A percentile compares a stretch with the other conserved stretches of the same genome.
These are phyloP conservation scores for Delphinella strobiligena DNA, from an alignment of 2,329 filamentous ascomycete genomes.

Conservation along the genomic window DNA sequence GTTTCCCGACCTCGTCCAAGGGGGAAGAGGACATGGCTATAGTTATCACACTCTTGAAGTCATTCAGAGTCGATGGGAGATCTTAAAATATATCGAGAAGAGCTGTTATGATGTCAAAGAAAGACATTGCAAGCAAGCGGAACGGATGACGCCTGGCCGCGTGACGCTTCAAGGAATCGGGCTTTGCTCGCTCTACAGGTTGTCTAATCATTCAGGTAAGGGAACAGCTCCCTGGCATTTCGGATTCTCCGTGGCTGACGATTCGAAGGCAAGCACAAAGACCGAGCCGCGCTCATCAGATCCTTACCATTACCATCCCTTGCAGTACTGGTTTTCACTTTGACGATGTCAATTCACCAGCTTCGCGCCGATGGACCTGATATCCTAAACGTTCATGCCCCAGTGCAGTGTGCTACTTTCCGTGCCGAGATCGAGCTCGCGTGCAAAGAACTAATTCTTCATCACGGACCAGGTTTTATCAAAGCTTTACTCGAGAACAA, in stretches of 20 bases:
- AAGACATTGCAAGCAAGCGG: constrained; percentile 15
- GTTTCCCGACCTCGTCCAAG: constrained; percentile 15
- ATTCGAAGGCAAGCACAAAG: constrained; percentile 4
- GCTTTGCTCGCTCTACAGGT: constrained; percentile 19
- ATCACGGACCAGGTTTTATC: constrained; percentile 19
- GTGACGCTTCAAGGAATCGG: constrained; percentile 19
- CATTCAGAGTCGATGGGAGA: constrained; percentile 13
- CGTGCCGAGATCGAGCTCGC: constrained; percentile 22
- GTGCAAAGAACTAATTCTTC: constrained; percentile 20
- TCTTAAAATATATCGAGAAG: constrained; percentile 12
- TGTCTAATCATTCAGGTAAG: constrained; percentile 16
- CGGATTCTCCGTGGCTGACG: background rate
- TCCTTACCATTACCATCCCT: constrained; percentile 18
- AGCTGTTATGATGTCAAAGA: constrained; percentile 18
- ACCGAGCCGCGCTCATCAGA: constrained; percentile 14
- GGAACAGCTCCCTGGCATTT: background rate
- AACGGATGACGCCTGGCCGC: constrained; percentile 21
- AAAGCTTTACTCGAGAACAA: constrained; percentile 13
- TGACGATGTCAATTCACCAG: constrained; percentile 19
- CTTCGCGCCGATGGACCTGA: constrained; percentile 19
- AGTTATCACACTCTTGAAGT: constrained; percentile 13
- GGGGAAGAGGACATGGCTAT: constrained; percentile 6
- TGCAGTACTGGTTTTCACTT: constrained; percentile 21
- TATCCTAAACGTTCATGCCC: constrained; percentile 13
- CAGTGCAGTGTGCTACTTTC: constrained; percentile 4